Evolutionary conservation across 805 yeast genomes (phyloP), one percentile per base, ranked within the genome.

Genomic region (Blastobotrys chiropterorum): DNA sequence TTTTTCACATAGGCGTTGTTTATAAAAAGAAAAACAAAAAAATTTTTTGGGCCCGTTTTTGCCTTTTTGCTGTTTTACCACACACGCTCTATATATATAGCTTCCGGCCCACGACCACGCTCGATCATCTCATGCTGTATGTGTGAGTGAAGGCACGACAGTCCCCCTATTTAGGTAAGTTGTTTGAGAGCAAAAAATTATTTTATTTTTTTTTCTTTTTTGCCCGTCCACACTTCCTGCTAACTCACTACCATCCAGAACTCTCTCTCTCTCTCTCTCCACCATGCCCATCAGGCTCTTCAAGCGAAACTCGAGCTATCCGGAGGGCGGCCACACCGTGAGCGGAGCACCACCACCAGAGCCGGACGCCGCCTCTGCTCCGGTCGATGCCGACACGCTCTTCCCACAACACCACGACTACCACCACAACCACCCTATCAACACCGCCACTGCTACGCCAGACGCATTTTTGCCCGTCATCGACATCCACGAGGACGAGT

Each of bases 401-500:
- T n/a, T n/a, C n/a, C 34, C 34, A 26, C 41, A 38, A 38, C 41
- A 38, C 41, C 41, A 38, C 41, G n/a, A 38, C 34, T 11, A 26
- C 34, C 34, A 26, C 34, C 34, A 38, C n/a, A 38, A 38, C 41
- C n/a, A 40, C 43, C 3, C 14, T 20, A 40, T n/a, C 16, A 15
- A 40, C 16, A 40, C 43, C 20, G 3, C 43, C 43, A 7, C 43
- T 5, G 3, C 43, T 20, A 7, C n/a, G 15, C 15, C 43, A 16
- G 19, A 17, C 43, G 20, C n/a, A 6, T 14, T 14, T 13, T 5
- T 14, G 17, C 41, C 41, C 41, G 41, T 38, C 15, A 38, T 38
- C 41, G 41, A 38, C 15, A 38, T 14, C 17, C 5, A 38, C 34
- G 34, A 26, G 34, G 34, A 26, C 5, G 34, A 26, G 34, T 26